phyloP scores from a whole-genome alignment of 768 basidiomycete species.

The Mycena amicta region DNA sequence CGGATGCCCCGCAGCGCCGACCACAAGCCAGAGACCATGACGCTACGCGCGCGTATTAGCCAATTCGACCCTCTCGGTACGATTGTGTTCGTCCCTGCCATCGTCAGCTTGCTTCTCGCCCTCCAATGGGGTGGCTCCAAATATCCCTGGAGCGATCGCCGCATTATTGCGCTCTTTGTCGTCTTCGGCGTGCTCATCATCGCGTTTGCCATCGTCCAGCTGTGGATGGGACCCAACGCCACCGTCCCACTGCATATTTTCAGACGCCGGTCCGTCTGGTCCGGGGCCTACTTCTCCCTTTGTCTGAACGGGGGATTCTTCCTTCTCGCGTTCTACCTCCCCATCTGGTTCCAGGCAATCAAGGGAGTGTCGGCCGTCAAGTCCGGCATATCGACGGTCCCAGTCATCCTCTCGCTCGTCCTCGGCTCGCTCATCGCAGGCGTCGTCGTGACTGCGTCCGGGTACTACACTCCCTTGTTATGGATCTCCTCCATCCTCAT shows the following conservation, averaged over 20 bases:
- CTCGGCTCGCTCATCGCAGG: constrained; percentile 43
- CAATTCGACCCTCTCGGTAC: constrained; percentile 23
- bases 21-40: not conserved
- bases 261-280: constrained; percentile 15
- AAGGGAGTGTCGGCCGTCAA: constrained; percentile 37
- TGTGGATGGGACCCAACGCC: not conserved
- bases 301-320: constrained; percentile 12
- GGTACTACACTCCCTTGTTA: constrained; percentile 38
- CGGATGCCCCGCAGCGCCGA: constrained; percentile 16
- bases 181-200: constrained; percentile 12
- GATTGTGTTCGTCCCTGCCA: constrained; percentile 15
- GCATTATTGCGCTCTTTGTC: constrained; percentile 11
- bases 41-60: not conserved
- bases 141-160: constrained; percentile 41
- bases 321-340: constrained; percentile 13
- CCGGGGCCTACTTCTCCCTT: constrained; percentile 10
- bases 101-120: constrained; percentile 31
- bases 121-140: constrained; percentile 49
- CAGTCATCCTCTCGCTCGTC: constrained; percentile 39
- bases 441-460: constrained; percentile 32
- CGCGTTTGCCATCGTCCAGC: constrained; percentile 17
- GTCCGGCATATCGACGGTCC: constrained; percentile 37
- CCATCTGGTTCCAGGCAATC: constrained; percentile 37
- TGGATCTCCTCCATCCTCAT: constrained; percentile 31
- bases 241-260: constrained; percentile 17